Evolutionary conservation across 129 eudicot species (phyloP).

Genomic region (Dittrichia graveolens): DNA sequence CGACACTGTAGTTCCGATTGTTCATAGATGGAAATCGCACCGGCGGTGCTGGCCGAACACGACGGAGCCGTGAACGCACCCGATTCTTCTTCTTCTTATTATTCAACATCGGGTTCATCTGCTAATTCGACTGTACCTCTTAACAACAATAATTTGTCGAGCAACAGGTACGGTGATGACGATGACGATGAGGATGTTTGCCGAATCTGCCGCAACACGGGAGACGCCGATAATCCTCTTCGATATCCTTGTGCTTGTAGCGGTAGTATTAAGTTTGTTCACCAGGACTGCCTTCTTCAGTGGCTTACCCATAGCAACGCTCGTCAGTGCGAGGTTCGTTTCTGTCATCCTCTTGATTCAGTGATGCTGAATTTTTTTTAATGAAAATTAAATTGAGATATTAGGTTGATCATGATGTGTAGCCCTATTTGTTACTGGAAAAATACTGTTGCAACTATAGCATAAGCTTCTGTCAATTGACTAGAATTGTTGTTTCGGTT

Average conservation of each 20-base stretch:
- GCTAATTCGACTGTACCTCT: constrained; percentile 21
- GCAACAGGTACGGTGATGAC: constrained; percentile 41
- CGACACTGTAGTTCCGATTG: constrained; percentile 9
- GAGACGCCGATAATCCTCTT: constrained; percentile 78
- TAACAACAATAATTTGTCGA: constrained; percentile 2
- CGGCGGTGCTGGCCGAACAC: constrained; percentile 39
- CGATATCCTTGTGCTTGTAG: constrained; percentile 87
- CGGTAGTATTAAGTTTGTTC: constrained; percentile 88
- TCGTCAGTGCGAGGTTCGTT: constrained; percentile 72
- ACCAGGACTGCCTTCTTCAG: constrained; percentile 86
- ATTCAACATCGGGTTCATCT: background rate
- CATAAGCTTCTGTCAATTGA: background rate
- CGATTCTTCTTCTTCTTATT: too few relatives aligned
- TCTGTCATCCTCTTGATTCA: background rate
- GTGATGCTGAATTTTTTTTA: background rate
- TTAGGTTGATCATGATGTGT: constrained; percentile 9
- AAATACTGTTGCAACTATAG: too few relatives aligned
- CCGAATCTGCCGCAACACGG: constrained; percentile 83
- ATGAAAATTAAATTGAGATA: background rate
- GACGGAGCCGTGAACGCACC: constrained; percentile 18
- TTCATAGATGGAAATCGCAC: too few relatives aligned
- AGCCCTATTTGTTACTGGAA: background rate
- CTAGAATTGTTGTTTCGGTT: background rate
- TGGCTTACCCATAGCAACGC: constrained; percentile 89
- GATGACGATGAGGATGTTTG: constrained; percentile 86